Evolutionary conservation across 805 yeast genomes (phyloP).

Genomic region (Starmerella bacillaris): DNA sequence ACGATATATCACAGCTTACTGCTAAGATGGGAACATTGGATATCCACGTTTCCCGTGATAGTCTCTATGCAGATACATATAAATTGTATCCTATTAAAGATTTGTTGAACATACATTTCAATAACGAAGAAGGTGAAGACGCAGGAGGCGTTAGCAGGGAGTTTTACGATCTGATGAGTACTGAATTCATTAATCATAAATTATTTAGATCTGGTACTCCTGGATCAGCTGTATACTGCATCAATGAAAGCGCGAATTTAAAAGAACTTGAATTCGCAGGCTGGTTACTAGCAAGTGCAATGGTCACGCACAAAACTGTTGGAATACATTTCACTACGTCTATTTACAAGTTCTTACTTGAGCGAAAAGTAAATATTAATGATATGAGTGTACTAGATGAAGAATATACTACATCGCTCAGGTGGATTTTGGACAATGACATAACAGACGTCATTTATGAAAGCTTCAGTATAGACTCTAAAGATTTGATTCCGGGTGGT

Average conservation of each 20-base stretch:
- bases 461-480: constrained; percentile 82
- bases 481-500: constrained; percentile 74
- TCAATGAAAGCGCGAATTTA: constrained; percentile 29
- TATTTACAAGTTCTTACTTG: constrained; percentile 72
- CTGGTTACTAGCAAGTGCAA: constrained; percentile 82
- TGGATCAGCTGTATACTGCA: constrained; percentile 87
- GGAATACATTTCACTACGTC: constrained; percentile 94
- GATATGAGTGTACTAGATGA: constrained; percentile 90
- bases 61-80: constrained; percentile 81
- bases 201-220: constrained; percentile 78
- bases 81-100: constrained; percentile 62
- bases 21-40: constrained; percentile 24
- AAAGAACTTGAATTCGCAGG: constrained; percentile 93
- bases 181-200: constrained; percentile 93
- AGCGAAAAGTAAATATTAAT: constrained; percentile 62
- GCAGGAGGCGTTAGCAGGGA: constrained; percentile 97
- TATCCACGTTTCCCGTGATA: constrained; percentile 64
- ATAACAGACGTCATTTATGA: constrained; percentile 90
- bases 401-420: constrained; percentile 76
- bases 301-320: constrained; percentile 63
- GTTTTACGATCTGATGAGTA: constrained; percentile 85
- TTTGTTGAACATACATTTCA: constrained; percentile 46
- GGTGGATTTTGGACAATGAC: constrained; percentile 94
- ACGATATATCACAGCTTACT: constrained; percentile 29
- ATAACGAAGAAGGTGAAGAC: constrained; percentile 90